A percentile compares a stretch with the other conserved stretches of the same genome.
Conservation (phyloP, 805 yeast species). For the Ogataea haglerorum region DNA sequence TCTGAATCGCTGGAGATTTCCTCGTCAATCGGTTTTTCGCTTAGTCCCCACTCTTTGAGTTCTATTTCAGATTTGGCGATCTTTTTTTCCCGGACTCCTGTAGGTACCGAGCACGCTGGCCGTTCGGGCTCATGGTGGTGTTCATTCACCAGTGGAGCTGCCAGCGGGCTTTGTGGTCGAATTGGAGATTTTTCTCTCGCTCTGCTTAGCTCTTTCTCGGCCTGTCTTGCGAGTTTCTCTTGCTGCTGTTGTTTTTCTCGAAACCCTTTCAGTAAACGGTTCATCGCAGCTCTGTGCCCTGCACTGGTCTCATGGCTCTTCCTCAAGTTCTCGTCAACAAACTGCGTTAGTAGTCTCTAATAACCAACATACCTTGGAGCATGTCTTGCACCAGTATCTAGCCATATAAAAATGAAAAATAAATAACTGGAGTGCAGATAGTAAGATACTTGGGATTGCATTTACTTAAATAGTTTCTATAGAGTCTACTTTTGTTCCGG, state of each 20-base stretch:
- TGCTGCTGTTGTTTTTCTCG: conserved; percentile 25
- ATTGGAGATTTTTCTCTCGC: conserved; percentile 1
- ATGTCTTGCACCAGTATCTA: conserved; percentile 37
- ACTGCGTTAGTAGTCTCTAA: conserved; percentile 24
- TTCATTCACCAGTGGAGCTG: background rate
- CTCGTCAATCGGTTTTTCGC: conserved; percentile 13
- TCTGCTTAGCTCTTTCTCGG: conserved; percentile 15
- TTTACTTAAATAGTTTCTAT: background rate
- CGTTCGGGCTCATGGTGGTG: too few relatives aligned
- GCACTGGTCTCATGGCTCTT: conserved; percentile 33
- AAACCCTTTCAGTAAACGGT: conserved; percentile 24
- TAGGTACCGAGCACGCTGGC: background rate
- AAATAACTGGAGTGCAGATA: background rate
- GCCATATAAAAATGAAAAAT: conserved; percentile 21
- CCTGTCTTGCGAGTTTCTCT: conserved; percentile 13
- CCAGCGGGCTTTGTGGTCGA: background rate
- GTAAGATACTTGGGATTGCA: background rate
- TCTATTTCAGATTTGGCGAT: conserved; percentile 18
- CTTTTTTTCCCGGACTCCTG: conserved; percentile 1
- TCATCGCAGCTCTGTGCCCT: conserved; percentile 29
- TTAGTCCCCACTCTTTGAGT: conserved; percentile 28
- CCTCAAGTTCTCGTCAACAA: conserved; percentile 35
- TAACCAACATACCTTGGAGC: conserved; percentile 31
- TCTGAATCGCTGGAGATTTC: conserved; percentile 9
- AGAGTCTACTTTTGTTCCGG: background rate